Conservation (phyloP, 2,329 filamentous ascomycete genomes). For the Purpureocillium lavendulum region DNA sequence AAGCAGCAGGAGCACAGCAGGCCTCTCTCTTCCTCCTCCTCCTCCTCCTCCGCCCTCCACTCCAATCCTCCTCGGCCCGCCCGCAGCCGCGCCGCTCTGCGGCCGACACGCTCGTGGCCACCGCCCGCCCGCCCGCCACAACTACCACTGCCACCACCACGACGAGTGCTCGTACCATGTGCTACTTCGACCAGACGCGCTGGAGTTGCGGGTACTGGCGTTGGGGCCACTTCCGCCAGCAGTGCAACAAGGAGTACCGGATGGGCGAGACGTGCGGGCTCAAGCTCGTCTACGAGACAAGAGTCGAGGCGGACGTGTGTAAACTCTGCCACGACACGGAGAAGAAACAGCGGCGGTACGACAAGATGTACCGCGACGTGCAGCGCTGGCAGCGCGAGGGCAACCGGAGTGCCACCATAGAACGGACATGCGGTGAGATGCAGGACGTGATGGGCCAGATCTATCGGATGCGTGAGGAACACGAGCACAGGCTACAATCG, state of each 20-base stretch:
- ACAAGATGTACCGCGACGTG: constrained; percentile 68
- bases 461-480: constrained; percentile 32
- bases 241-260: constrained; percentile 90
- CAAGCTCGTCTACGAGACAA: constrained; percentile 75
- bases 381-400: constrained; percentile 70
- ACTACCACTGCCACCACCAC: no score
- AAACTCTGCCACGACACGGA: constrained; percentile 83
- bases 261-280: constrained; percentile 95
- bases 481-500: constrained; percentile 24
- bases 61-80: background rate
- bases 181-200: constrained; percentile 87
- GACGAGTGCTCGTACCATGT: constrained; percentile 53
- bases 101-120: background rate
- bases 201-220: constrained; percentile 87
- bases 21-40: constrained; percentile 1
- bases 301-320: constrained; percentile 57
- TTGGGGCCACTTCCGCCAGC: constrained; percentile 87
- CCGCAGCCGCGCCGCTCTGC: background rate
- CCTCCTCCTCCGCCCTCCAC: background rate
- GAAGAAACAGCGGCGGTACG: constrained; percentile 68
- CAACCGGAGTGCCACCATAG: constrained; percentile 64
- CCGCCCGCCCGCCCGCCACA: constrained; percentile 6
- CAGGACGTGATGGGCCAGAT: constrained; percentile 55
- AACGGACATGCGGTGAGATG: constrained; percentile 63
- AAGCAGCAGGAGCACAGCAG: no score